phyloP scores from a whole-genome alignment of 306 rosid species.

The Casuarina cunninghamiana region DNA sequence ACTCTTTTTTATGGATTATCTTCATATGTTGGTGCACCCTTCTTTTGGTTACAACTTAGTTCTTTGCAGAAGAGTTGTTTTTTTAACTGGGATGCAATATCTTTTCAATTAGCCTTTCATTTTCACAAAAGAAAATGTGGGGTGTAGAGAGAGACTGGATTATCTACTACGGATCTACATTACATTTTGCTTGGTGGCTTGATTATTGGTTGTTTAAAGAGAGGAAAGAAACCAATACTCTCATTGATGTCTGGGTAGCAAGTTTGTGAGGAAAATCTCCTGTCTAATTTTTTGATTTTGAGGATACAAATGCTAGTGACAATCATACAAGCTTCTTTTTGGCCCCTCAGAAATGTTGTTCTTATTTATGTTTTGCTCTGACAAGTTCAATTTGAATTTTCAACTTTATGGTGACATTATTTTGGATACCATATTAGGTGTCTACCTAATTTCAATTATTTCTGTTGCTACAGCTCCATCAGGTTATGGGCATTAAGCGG shows the following conservation, averaged over 20 bases:
- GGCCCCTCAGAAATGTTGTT: neutral
- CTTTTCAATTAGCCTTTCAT: neutral
- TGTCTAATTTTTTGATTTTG: neutral
- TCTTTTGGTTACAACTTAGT: neutral
- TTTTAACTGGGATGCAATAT: neutral
- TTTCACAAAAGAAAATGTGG: neutral
- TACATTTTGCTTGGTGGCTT: neutral
- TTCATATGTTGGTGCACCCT: neutral
- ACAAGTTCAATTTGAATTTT: neutral
- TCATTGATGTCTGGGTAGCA: neutral
- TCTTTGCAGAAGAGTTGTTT: neutral
- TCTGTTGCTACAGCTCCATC: constrained; percentile 62
- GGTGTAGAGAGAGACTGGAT: too few species aligned
- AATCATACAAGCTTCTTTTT: constrained; percentile 3
- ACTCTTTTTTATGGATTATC: neutral
- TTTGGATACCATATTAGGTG: constrained; percentile 6
- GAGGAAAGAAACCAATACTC: neutral
- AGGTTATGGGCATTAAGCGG: constrained; percentile 89
- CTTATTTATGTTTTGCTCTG: neutral
- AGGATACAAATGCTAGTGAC: neutral
- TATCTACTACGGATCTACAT: neutral
- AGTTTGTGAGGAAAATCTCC: neutral
- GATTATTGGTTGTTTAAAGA: neutral
- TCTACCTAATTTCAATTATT: constrained; percentile 16
- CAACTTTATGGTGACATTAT: neutral